Evolutionary conservation across 257 asterid species (phyloP).

Genomic region (Paraleonurus japonicus): DNA sequence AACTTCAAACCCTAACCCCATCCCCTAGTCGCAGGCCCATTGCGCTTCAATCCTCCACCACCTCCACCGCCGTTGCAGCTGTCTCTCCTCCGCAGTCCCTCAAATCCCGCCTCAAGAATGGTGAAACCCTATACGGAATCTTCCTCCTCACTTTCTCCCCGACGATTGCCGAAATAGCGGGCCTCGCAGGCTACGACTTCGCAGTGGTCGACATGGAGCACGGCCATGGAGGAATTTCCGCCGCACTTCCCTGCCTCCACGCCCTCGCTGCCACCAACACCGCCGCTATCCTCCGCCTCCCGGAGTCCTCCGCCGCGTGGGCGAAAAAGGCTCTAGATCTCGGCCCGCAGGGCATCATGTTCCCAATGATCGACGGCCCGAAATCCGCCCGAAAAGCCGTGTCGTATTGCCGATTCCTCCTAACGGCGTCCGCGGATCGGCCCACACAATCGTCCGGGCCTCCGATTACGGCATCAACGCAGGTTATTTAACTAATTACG

Average conservation of each 20-base stretch:
- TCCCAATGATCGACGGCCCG: constrained; percentile 81
- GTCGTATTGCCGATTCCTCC: constrained; percentile 73
- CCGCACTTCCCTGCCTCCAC: constrained; percentile 67
- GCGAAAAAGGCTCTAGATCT: constrained; percentile 86
- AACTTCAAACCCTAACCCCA: constrained; percentile 34
- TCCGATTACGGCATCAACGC: constrained; percentile 71
- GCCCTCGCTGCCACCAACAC: constrained; percentile 71
- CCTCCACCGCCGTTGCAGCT: constrained; percentile 21
- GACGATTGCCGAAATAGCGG: constrained; percentile 74
- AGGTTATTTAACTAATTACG: constrained; percentile 65
- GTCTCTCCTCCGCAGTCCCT: constrained; percentile 34
- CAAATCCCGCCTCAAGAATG: constrained; percentile 62
- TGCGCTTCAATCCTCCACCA: constrained; percentile 18
- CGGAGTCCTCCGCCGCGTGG: constrained; percentile 70
- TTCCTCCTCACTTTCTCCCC: constrained; percentile 80
- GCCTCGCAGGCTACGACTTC: constrained; percentile 75
- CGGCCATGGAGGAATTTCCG: constrained; percentile 78
- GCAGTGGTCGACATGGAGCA: constrained; percentile 90
- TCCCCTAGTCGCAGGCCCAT: constrained; percentile 19
- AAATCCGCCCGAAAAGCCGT: constrained; percentile 67
- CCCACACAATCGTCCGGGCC: constrained; percentile 77
- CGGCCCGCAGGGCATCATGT: constrained; percentile 89
- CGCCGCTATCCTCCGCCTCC: constrained; percentile 72
- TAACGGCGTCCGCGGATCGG: constrained; percentile 75
- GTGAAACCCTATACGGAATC: constrained; percentile 75